Conservation (phyloP, 169 alveolate genomes). For the Perkinsus chesapeaki region DNA sequence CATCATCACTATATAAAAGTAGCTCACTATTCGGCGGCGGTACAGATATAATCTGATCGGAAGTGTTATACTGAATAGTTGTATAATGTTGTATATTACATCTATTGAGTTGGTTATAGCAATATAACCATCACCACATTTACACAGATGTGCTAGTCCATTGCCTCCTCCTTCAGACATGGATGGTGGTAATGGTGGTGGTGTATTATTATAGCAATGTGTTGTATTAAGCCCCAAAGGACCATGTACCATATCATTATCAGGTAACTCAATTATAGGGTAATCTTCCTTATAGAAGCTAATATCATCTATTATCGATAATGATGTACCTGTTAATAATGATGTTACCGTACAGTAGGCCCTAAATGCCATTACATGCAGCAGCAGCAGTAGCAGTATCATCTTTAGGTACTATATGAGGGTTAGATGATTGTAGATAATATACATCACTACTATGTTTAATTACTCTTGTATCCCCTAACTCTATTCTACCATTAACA, state of each 20-base stretch:
- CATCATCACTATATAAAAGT: too few relatives aligned
- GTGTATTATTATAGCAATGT: not conserved
- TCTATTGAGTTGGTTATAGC: not conserved
- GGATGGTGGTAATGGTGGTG: not conserved
- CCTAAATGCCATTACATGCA: too few relatives aligned
- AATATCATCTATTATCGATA: not conserved
- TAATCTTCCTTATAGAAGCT: not conserved
- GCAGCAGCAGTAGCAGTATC: not conserved
- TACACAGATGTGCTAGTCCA: not conserved
- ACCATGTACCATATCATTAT: not conserved
- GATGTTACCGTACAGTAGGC: too few relatives aligned
- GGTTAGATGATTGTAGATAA: not conserved
- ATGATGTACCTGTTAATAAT: not conserved
- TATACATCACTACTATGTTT: not conserved
- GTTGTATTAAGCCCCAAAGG: not conserved
- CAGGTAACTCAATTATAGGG: not conserved
- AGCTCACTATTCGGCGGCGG: too few relatives aligned
- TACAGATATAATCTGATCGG: too few relatives aligned
- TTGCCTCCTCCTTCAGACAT: not conserved
- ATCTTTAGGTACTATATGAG: not conserved
- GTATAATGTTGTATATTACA: not conserved
- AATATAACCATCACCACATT: not conserved
- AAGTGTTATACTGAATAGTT: too few relatives aligned
- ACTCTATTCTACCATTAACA: not conserved
- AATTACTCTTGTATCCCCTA: not conserved